Percentiles rank a stretch among this genome's conserved stretches.
These are phyloP conservation scores for Penicillium parvum DNA, from an alignment of 495 filamentous ascomycete species.

Conservation along the genomic window DNA sequence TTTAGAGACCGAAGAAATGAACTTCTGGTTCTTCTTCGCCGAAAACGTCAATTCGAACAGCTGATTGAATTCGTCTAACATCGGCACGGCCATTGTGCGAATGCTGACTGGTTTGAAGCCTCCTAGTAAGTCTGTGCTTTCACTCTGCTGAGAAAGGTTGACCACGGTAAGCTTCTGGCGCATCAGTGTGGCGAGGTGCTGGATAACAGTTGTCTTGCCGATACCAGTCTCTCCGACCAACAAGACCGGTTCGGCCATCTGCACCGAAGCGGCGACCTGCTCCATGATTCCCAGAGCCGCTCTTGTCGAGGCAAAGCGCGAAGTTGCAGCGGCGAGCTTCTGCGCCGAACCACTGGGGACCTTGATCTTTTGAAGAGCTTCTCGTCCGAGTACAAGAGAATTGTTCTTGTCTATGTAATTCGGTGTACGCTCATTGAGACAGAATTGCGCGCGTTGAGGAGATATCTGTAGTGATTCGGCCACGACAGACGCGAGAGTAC, in stretches of 20 bases:
- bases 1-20: conserved; percentile 73
- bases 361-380: conserved; percentile 44
- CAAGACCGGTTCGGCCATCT: conserved; percentile 79
- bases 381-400: conserved; percentile 64
- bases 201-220: conserved; percentile 93
- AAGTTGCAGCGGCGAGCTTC: conserved; percentile 32
- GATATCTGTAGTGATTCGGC: conserved; percentile 83
- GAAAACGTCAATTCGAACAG: conserved; percentile 85
- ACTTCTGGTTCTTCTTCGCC: conserved; percentile 77
- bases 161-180: conserved; percentile 81
- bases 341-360: conserved; percentile 33
- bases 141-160: conserved; percentile 96
- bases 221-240: conserved; percentile 98
- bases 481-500: conserved; percentile 59
- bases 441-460: conserved; percentile 68
- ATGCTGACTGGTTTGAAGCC: conserved; percentile 95
- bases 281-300: conserved; percentile 57
- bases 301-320: conserved; percentile 44
- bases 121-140: conserved; percentile 86
- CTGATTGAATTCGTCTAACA: conserved; percentile 91
- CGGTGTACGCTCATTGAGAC: conserved; percentile 63
- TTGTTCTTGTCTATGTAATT: conserved; percentile 53
- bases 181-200: conserved; percentile 79
- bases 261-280: conserved; percentile 75
- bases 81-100: conserved; percentile 77